Base-by-base conservation (phyloP, 2,329 filamentous ascomycete genomes). In the Endothia cerciana region DNA sequence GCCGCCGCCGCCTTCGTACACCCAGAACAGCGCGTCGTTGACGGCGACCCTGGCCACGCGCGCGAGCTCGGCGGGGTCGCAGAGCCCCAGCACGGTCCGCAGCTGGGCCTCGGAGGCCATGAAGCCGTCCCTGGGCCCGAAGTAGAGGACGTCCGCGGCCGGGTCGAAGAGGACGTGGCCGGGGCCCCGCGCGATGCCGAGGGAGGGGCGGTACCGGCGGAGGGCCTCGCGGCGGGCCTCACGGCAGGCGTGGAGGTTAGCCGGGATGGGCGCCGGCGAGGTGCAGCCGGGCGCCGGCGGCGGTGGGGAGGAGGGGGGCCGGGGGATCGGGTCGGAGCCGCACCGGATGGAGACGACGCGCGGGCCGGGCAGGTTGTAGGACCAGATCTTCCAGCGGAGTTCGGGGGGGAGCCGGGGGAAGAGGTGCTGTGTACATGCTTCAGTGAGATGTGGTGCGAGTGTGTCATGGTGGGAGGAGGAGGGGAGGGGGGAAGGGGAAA, bases 321-420 rank as follows among this genome's bases (percentile, higher is more conserved):
- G 45, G 8, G 13, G 36, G 28, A 4, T 19, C 55, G 58, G n/a
- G 17, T 72, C 71, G 45, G 74, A 72, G 36, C 77, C 78, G 71
- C 79, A 82, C 51, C 74, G 75, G 38, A 83, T 73, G 1, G 80
- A 76, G 33, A 84, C 78, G 59, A 84, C 73, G 40, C 82, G 80
- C 13, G 78, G 72, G 17, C 72, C 71, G 0, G 81, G 79, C 22
- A 82, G 72, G 69, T 77, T 83, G 69, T 79, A 75, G 49, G 74
- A 74, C 82, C 82, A 84, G 59, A 84, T 81, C 64, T 77, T 79
- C 30, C 83, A 73, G 13, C 82, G 80, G 19, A 84, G 73, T 69
- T 84, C 82, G 15, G 77, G 70, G 1, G 82, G 82, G 1, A 84
- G 79, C 51, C 71, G 72, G 22, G 75, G 67, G 68, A 84, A 84